phyloP scores from a whole-genome alignment of 768 basidiomycete genomes.

The Trametes meyenii region DNA sequence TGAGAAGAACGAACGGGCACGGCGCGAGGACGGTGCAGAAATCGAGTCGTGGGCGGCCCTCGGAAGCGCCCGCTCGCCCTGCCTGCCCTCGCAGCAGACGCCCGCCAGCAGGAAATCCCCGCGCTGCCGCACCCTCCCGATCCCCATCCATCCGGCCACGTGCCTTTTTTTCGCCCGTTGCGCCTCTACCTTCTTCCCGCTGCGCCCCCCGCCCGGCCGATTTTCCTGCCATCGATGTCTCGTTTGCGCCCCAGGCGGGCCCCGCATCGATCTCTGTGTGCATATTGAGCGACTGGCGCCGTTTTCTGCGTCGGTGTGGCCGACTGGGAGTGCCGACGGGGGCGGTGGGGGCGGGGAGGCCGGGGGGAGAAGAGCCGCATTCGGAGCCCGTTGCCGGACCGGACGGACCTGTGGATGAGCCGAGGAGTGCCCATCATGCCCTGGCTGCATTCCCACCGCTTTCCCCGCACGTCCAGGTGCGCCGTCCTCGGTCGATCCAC shows the following conservation, averaged over 20 bases:
- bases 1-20: not conserved
- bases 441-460: constrained; percentile 7
- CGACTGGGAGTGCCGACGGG: not conserved
- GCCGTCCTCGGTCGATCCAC: not conserved
- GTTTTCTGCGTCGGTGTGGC: not conserved
- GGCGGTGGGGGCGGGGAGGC: not conserved
- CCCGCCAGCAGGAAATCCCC: constrained; percentile 14
- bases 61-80: no score
- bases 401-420: constrained; percentile 15
- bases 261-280: not conserved
- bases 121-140: constrained; percentile 12
- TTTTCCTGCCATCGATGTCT: no score
- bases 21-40: constrained; percentile 10
- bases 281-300: not conserved
- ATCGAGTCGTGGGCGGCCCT: constrained; percentile 8
- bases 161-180: constrained; percentile 7
- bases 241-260: no score
- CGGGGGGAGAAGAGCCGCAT: not conserved
- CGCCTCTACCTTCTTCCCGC: not conserved
- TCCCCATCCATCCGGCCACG: constrained; percentile 5
- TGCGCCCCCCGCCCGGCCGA: not conserved
- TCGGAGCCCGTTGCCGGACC: constrained; percentile 1
- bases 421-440: constrained; percentile 17
- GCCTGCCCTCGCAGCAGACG: no score
- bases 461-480: not conserved